Evolutionary conservation across 2,329 filamentous ascomycete species (phyloP).

Genomic region (Fonsecaea erecta): DNA sequence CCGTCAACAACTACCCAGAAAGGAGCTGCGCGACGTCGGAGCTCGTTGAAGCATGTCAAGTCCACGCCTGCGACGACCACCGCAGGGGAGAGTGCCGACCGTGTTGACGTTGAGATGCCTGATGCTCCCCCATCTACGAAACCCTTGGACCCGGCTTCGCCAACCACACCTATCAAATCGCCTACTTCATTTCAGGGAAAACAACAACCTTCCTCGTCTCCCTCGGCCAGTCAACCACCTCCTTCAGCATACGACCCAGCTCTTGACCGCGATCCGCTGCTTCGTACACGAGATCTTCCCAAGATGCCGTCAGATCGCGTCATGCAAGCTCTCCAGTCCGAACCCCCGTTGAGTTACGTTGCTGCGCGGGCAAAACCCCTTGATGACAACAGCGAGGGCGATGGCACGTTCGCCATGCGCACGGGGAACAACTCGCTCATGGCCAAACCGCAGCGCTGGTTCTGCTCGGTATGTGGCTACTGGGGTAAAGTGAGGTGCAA

Average conservation of each 20-base stretch:
- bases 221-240: neutral
- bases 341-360: slow-evolving; percentile 54
- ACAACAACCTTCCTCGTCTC: slow-evolving; percentile 22
- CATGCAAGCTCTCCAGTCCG: slow-evolving; percentile 51
- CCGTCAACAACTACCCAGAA: slow-evolving; percentile 22
- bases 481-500: slow-evolving; percentile 56
- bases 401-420: slow-evolving; percentile 18
- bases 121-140: slow-evolving; percentile 17
- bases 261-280: slow-evolving; percentile 34
- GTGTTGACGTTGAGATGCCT: slow-evolving; percentile 26
- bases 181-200: slow-evolving; percentile 31
- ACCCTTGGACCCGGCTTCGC: neutral
- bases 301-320: slow-evolving; percentile 52
- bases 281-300: slow-evolving; percentile 47
- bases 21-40: slow-evolving; percentile 17
- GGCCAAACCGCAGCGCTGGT: slow-evolving; percentile 46
- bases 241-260: slow-evolving; percentile 40
- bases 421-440: slow-evolving; percentile 21
- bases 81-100: neutral
- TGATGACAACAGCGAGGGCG: slow-evolving; percentile 15
- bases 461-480: slow-evolving; percentile 57
- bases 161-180: neutral
- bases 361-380: slow-evolving; percentile 49
- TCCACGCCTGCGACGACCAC: slow-evolving; percentile 19
- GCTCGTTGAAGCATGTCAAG: slow-evolving; percentile 19